Evolutionary conservation across 495 filamentous ascomycete genomes (phyloP).

Genomic region (Stereocaulon alpinum): DNA sequence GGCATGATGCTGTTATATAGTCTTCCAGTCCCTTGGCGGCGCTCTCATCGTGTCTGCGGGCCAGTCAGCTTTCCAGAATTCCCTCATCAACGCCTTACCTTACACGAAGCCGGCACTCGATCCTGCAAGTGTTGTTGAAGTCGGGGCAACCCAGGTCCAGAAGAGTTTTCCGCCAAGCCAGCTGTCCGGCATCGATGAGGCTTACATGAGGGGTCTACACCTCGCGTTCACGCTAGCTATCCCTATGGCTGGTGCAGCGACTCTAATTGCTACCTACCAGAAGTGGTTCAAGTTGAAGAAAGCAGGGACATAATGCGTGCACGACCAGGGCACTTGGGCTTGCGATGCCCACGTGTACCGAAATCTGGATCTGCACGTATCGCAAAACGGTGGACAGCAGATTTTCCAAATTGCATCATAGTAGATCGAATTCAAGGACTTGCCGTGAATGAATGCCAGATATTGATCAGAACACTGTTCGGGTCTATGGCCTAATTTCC

Average conservation of each 20-base stretch:
- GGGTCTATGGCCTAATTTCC: no score
- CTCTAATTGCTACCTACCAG: not conserved
- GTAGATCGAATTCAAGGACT: no score
- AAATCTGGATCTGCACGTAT: no score
- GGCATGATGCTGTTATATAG: slow-evolving; percentile 7
- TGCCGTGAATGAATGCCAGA: no score
- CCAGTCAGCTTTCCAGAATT: slow-evolving; percentile 36
- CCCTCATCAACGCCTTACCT: slow-evolving; percentile 27
- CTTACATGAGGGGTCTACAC: slow-evolving; percentile 48
- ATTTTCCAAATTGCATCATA: no score
- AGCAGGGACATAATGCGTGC: no score
- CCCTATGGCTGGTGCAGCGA: slow-evolving; percentile 11
- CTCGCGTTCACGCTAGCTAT: slow-evolving; percentile 24
- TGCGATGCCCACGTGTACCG: no score
- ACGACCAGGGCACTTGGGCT: no score
- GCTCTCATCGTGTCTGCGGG: slow-evolving; percentile 34
- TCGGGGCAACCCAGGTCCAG: slow-evolving; percentile 41
- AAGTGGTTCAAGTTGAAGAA: no score
- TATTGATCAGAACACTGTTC: no score
- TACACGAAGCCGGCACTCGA: slow-evolving; percentile 32
- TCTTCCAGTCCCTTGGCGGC: slow-evolving; percentile 35
- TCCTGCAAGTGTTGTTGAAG: slow-evolving; percentile 29
- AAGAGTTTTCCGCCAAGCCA: slow-evolving; percentile 31
- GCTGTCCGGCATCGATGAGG: slow-evolving; percentile 38
- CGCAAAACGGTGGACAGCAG: no score